These are phyloP conservation scores for Angophora floribunda DNA, from an alignment of 345 rosid species.

Conservation along the genomic window DNA sequence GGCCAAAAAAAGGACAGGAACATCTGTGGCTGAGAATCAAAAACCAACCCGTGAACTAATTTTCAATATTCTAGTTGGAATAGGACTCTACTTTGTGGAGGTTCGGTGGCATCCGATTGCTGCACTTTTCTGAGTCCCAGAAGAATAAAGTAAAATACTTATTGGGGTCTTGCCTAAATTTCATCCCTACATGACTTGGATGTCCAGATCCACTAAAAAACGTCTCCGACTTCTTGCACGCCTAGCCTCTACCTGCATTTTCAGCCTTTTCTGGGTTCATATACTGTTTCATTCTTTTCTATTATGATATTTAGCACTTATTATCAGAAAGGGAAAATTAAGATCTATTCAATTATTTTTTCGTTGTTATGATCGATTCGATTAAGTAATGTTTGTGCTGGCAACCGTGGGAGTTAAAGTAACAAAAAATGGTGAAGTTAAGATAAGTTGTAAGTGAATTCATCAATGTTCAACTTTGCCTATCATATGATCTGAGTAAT, in stretches of 20 bases:
- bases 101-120: neutral
- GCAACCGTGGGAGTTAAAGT: neutral
- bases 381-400: neutral
- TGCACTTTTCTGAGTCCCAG: neutral
- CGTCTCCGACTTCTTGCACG: neutral
- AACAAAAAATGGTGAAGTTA: neutral
- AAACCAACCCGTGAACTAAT: neutral
- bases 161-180: neutral
- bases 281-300: neutral
- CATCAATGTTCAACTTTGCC: neutral
- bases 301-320: neutral
- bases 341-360: neutral
- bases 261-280: neutral
- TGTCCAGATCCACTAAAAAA: neutral
- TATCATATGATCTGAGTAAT: neutral
- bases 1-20: neutral
- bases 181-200: neutral
- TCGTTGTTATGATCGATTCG: fast-evolving
- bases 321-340: neutral
- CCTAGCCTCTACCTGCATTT: neutral
- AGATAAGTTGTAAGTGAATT: neutral
- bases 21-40: neutral
- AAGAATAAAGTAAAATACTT: neutral
- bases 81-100: neutral
- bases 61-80: neutral